Conservation (phyloP, 257 asterid genomes). For the Gentiana macrophylla region DNA sequence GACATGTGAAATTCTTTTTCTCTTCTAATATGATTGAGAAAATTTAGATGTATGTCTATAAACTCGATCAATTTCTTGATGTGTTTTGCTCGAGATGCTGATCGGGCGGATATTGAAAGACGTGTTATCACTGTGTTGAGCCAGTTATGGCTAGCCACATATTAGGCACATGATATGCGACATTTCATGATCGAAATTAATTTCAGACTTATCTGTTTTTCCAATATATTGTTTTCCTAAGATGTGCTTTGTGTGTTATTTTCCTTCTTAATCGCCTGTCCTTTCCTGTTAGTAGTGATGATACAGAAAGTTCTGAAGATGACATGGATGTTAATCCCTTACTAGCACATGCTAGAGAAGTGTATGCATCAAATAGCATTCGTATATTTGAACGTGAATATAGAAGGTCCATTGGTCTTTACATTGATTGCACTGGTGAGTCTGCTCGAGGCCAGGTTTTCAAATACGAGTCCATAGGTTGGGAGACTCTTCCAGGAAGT, state of each 20-base stretch:
- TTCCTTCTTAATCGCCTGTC: neutral
- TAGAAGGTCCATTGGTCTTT: neutral
- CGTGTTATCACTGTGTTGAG: too few relatives aligned
- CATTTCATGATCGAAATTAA: too few relatives aligned
- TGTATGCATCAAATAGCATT: constrained; percentile 6
- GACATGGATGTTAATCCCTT: constrained; percentile 6
- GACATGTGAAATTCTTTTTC: too few relatives aligned
- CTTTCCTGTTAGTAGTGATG: neutral
- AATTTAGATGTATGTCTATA: neutral
- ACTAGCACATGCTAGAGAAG: constrained; percentile 6
- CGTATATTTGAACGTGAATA: constrained; percentile 11
- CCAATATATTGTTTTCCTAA: too few relatives aligned
- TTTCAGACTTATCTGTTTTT: too few relatives aligned
- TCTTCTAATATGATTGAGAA: too few relatives aligned
- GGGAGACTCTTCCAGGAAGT: neutral
- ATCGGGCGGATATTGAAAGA: too few relatives aligned
- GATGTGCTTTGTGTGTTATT: neutral
- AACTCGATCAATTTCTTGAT: neutral
- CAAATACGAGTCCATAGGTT: neutral
- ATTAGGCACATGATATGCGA: too few relatives aligned
- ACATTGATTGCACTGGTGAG: neutral
- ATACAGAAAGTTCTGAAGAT: constrained; percentile 1
- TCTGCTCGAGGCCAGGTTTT: neutral
- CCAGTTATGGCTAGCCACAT: too few relatives aligned
- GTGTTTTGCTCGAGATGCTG: neutral